Evolutionary conservation across 208 protist species (phyloP), one percentile per base, ranked within the genome.

Genomic region (Leishmania braziliensis): DNA sequence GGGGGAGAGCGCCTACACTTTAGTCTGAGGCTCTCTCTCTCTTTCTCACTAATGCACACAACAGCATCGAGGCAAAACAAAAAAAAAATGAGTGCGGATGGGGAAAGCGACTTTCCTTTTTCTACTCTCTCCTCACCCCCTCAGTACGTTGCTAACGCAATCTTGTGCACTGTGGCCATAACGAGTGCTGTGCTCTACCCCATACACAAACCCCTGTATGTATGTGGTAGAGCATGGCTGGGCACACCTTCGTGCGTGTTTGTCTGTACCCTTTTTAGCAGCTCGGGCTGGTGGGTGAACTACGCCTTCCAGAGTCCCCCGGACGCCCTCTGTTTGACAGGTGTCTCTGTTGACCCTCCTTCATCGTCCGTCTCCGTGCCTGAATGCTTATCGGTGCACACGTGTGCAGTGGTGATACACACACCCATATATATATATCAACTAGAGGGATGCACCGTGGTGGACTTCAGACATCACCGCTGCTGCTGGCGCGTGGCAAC

Each of bases 401-500:
- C 16, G 39, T 12, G 26, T 29, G 46, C 48, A 14, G 46, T 51
- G 69, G 5, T 23, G 4, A 23, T 58, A 60, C 9, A 75, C 5
- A 54, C 3, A 69, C 29, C 9, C 29, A 69, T 39, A 69, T 39
- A 69, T 39, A 26, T 36, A 43, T 1, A 62, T 76, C 46, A 43
- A n/a, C 29, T 16, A 5, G 26, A 62, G 50, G n/a, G 33, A 76
- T 76, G 72, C 72, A 23, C 0, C 9, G 51, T 58, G 50, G 51
- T 56, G 72, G 26, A 14, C 51, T 78, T 5, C 77, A 58, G 26
- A 16, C 56, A 6, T 77, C 75, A 6, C 63, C 39, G 33, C 56
- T 36, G 50, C 78, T 81, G 33, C 76, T 68, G 54, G 48, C 69
- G 6, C 79, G 62, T 43, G 66, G 74, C 16, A 43, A 33, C 18